These are phyloP conservation scores for Maudiozyma pseudohumilis DNA, from an alignment of 805 yeast genomes.

Conservation along the genomic window DNA sequence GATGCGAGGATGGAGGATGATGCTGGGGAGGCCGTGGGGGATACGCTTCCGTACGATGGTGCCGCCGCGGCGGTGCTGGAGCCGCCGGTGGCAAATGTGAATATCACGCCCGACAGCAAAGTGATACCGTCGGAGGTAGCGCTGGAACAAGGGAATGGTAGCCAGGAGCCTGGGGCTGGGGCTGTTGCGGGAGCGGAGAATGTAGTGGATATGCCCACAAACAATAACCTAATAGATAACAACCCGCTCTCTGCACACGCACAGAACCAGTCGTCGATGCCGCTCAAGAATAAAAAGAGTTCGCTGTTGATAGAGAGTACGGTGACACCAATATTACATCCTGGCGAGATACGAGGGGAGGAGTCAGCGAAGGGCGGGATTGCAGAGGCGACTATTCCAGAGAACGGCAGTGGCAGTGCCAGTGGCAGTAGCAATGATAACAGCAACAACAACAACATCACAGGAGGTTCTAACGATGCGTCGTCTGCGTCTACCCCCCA, in stretches of 20 bases:
- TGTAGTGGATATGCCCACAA: background rate
- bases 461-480: background rate
- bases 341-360: too few species aligned
- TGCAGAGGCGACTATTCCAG: slow-evolving; percentile 4
- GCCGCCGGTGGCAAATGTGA: too few species aligned
- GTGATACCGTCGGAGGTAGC: background rate
- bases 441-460: background rate
- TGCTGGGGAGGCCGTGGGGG: too few species aligned
- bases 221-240: slow-evolving; percentile 15
- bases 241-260: slow-evolving; percentile 24
- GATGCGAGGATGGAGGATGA: too few species aligned
- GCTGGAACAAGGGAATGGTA: too few species aligned
- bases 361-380: too few species aligned
- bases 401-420: background rate
- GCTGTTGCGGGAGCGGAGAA: background rate
- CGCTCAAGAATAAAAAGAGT: slow-evolving; percentile 30
- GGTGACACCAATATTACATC: too few species aligned
- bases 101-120: background rate
- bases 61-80: too few species aligned
- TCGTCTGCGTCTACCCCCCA: background rate
- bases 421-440: background rate
- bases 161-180: too few species aligned
- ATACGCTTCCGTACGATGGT: too few species aligned
- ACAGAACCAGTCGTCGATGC: slow-evolving; percentile 15
- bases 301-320: slow-evolving; percentile 26